A percentile compares a stretch with the other conserved stretches of the same genome.
Conservation (phyloP, 2,329 filamentous ascomycete genomes). For the Fusarium ambrosium region DNA sequence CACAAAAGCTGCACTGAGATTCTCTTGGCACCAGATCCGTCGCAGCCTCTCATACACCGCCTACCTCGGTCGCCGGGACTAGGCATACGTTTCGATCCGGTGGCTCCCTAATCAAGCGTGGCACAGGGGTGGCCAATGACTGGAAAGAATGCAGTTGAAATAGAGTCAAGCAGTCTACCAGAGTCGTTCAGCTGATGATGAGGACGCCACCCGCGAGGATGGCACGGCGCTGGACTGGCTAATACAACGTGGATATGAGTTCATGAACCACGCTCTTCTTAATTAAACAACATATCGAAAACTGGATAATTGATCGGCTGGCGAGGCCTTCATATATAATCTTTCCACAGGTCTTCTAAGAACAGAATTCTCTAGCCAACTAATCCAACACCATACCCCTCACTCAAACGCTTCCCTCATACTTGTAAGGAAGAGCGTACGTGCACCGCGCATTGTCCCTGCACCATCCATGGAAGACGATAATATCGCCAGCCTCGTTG, state of each 20-base stretch:
- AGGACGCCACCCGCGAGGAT: not conserved
- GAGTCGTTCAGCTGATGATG: not conserved
- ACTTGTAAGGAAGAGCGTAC: not conserved
- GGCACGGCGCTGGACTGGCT: not conserved
- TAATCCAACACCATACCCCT: not conserved
- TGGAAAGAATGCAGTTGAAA: not conserved
- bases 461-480: slow-evolving; percentile 28
- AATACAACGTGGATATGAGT: not conserved
- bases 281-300: not conserved
- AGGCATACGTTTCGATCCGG: not conserved
- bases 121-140: not conserved
- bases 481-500: slow-evolving; percentile 8
- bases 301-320: not conserved
- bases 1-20: not conserved
- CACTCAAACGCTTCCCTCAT: not conserved
- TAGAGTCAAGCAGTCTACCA: not conserved
- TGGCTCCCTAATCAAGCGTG: not conserved
- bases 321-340: not conserved
- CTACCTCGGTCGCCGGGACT: not conserved
- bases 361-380: not conserved
- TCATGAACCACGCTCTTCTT: not conserved
- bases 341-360: not conserved
- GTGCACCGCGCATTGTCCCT: slow-evolving; percentile 8
- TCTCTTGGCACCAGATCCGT: not conserved
- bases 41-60: not conserved